Conservation (phyloP, 352 stramenopile species). For the Aphanomyces stellatus region DNA sequence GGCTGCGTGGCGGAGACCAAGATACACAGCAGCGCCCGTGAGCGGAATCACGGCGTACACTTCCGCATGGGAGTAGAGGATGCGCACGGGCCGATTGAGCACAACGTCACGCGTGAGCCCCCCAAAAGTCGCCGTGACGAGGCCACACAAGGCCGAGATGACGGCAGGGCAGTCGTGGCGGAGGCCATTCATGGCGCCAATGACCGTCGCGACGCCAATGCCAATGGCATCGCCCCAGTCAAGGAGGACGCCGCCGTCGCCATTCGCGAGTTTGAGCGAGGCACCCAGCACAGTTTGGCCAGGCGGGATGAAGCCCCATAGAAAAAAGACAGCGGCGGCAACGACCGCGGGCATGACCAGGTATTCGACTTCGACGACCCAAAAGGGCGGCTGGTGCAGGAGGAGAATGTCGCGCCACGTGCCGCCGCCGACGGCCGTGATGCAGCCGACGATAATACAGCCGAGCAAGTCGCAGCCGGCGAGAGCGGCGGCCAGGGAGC, state of each 20-base stretch:
- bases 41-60: constrained; percentile 31
- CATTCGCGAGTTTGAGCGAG: constrained; percentile 17
- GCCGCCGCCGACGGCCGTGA: constrained; percentile 31
- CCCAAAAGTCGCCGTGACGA: constrained; percentile 36
- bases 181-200: constrained; percentile 32
- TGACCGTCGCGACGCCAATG: constrained; percentile 32
- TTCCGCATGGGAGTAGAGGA: constrained; percentile 32
- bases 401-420: constrained; percentile 32
- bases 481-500: constrained; percentile 25
- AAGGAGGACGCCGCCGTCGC: constrained; percentile 19
- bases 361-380: constrained; percentile 37
- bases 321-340: constrained; percentile 24
- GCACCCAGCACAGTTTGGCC: too few species aligned
- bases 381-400: constrained; percentile 33
- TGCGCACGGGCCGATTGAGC: constrained; percentile 24
- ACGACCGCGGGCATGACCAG: constrained; percentile 25
- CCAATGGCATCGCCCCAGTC: constrained; percentile 27
- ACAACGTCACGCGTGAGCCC: constrained; percentile 26
- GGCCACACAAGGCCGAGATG: constrained; percentile 28
- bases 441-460: constrained; percentile 31
- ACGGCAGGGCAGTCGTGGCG: constrained; percentile 11
- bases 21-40: constrained; percentile 26
- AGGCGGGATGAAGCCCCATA: constrained; percentile 25
- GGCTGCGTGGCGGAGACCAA: constrained; percentile 6
- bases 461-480: constrained; percentile 30